Base-by-base conservation (phyloP, 2,329 filamentous ascomycete species). In the Coniosporium uncinatum region DNA sequence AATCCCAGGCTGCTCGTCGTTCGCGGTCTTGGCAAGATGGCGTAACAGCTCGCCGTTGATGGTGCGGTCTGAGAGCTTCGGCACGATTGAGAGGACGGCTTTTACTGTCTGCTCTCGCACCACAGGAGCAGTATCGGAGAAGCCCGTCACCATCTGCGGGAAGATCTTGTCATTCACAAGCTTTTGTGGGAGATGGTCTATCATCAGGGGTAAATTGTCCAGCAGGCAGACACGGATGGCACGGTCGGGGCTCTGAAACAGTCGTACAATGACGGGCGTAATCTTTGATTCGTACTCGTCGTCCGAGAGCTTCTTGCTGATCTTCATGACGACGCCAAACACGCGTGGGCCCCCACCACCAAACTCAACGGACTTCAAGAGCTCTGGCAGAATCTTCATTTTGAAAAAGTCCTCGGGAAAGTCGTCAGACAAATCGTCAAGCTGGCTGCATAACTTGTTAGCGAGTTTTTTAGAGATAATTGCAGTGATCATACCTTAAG, bases 311-410 rank as follows among this genome's bases (percentile, higher is more conserved):
- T 95, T 97, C 5, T 81, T 71, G 4, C 88, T 81, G 52, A 98
- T 96, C 57, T 95, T 95, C 71, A 97, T 81, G 32, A 95, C 87
- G 2, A 95, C 81, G 1, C 75, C 69, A 45, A 98, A 86, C 1
- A 95, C 90, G 56, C 95, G 94, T 0, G 91, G 87, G 0, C 93
- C 93, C 21, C 93, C 93, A 11, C 91, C 93, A 5, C 93, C 93
- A 61, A 96, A 98, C 56, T 98, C 93, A n/a, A 97, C 89, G 0
- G 90, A 95, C 58, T 97, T 98, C n/a, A 98, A 75, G 22, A 98
- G 70, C 58, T 98, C 93, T 0, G 93, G 93, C 6, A 98, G 73
- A 3, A 98, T 81, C 57, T 97, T 98, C 76, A 95, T 86, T 59
- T 94, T 95, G 73, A 97, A 95, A 62, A 95, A 98, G 45, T 97